Evolutionary conservation across 495 filamentous ascomycete species (phyloP), one percentile per base, ranked within the genome.

Genomic region (Hypoxylon fuscum): DNA sequence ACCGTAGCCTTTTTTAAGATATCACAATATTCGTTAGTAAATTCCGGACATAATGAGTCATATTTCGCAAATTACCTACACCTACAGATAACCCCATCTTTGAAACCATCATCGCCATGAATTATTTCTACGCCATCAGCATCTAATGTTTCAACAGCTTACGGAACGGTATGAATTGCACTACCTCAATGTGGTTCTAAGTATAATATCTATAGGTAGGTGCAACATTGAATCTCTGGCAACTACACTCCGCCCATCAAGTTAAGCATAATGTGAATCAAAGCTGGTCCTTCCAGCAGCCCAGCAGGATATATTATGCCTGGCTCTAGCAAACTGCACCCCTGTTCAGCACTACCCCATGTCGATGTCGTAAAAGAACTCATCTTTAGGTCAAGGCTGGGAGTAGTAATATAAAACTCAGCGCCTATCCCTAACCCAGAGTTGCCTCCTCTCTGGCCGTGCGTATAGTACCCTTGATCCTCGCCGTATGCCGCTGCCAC

Each of bases 401-500:
- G 31, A 2, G 4, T 5, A 34, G 8, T 14, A 17, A 15, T 15
- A 15, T 38, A 38, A 8, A 3, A 23, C 15, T 18, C 34, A n/a
- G n/a, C n/a, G n/a, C n/a, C 11, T 52, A 14, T 48, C 27, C 31
- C 60, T 14, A 47, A 17, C 34, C 27, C 22, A 52, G 42, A 4
- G 2, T 22, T 15, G 41, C 47, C 46, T 44, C 47, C n/a, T 62
- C 57, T 49, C 47, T 66, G 44, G 53, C 57, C n/a, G 7, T 23
- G 25, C 52, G 63, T 18, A 66, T 31, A n/a, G 57, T 46, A 20
- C n/a, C 29, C 22, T 49, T 66, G 4, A 58, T 31, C 23, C 37
- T 18, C 9, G 46, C 14, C 6, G 31, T 43, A 12, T 62, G 57
- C 14, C 53, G 57, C 38, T 66, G 57, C 63, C 63, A 66, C 21